A percentile compares a stretch with the other conserved stretches of the same genome.
Conservation (phyloP, 1,284 basidiomycete genomes). For the Puccinia coronata region DNA sequence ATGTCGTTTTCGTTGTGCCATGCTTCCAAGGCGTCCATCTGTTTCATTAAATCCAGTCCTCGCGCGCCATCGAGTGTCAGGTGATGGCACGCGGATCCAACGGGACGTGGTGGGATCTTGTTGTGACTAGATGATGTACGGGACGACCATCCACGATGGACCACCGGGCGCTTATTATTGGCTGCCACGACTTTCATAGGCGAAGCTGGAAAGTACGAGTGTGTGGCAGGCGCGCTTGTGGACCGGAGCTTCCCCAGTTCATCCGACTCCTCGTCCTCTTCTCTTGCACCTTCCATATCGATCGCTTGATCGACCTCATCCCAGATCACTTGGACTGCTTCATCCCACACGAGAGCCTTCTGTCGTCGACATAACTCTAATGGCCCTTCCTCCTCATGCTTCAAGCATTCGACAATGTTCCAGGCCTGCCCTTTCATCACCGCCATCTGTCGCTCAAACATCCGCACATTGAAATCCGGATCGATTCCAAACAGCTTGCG, state of each 20-base stretch:
- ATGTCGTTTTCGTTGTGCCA: conserved; percentile 25
- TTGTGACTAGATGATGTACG: neutral
- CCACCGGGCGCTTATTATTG: neutral
- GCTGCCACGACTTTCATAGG: conserved; percentile 1
- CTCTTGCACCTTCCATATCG: neutral
- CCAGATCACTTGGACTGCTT: conserved; percentile 69
- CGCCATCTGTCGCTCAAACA: conserved; percentile 73
- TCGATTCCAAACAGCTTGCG: conserved; percentile 76
- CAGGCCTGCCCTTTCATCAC: conserved; percentile 89
- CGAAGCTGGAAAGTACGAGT: conserved; percentile 11
- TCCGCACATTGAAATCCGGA: conserved; percentile 64
- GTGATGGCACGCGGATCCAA: conserved; percentile 20
- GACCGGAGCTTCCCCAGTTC: neutral
- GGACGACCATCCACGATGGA: conserved; percentile 24
- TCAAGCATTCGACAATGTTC: conserved; percentile 81
- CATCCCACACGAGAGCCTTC: conserved; percentile 78
- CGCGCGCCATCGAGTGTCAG: conserved; percentile 20
- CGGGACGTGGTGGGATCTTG: conserved; percentile 32
- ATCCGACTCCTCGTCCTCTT: too few species aligned
- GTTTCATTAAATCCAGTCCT: conserved; percentile 47
- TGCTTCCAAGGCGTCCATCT: conserved; percentile 32
- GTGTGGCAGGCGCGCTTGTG: neutral
- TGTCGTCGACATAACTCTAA: conserved; percentile 76
- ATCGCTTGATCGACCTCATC: conserved; percentile 4
- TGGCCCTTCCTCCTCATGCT: conserved; percentile 74